Base-by-base conservation (phyloP, 176 grass and related monocot species). In the Avena eriantha region DNA sequence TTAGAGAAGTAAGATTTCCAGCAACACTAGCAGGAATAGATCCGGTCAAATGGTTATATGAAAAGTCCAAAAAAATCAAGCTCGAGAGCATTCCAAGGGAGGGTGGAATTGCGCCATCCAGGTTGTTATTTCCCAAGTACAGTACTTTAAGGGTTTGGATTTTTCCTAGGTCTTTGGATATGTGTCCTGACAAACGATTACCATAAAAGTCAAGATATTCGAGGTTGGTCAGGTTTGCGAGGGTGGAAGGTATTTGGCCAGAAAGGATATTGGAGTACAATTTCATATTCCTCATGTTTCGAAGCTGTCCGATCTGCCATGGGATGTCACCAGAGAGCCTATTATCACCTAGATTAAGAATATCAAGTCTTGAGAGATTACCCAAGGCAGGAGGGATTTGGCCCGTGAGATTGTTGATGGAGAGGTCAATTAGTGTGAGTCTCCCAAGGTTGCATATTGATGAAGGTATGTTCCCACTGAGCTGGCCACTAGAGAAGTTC, bases 171-270 rank as follows among this genome's bases (percentile, higher is more conserved):
- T 39, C 36, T 39, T 39, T 6, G 7, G 36, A 39, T 39, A 39
- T 39, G 36, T 5, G 5, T 18, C 16, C 16, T 54, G 51, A 54
- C 51, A 54, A 18, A 1, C 29, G 14, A 13, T 91, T 91, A 1
- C 0, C 10, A 7, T 1, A 31, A 34, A 91, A 7, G 0, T 13
- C 14, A 3, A 91, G 19, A 35, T 4, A 0, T 8, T 13, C 18
- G 3, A 91, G n/a, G 29, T 63, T 88, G 0, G 58, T 69, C 18
- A 87, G 35, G 31, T 85, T 88, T n/a, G 49, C 90, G 4, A 92
- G 13, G n/a, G 48, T 5, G 31, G 86, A 14, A 39, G 73, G 73
- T 76, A 76, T 76, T 2, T 33, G 73, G 14, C 73, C 24, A 31
- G 15, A 17, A 54, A 76, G 26, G 23, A 31, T 4, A 54, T 54